Evolutionary conservation across 257 asterid species (phyloP).

Genomic region (Leptodermis oblonga): DNA sequence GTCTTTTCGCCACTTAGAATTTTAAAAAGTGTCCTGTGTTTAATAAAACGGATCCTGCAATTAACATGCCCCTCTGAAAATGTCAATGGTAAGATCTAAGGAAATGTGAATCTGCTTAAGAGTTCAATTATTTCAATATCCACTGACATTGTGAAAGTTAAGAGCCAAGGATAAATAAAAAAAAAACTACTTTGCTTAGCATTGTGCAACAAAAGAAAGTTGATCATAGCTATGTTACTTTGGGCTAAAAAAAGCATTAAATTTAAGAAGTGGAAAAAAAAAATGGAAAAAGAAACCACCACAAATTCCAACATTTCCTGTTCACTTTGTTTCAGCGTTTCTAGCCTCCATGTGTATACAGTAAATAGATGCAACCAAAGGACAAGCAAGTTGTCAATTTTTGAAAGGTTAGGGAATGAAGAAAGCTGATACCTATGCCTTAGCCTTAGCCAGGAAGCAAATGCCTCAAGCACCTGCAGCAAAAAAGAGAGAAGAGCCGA

Average conservation of each 20-base stretch:
- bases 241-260: background rate
- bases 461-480: conserved; percentile 92
- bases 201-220: background rate
- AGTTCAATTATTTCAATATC: background rate
- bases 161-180: too few relatives aligned
- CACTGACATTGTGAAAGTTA: background rate
- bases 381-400: background rate
- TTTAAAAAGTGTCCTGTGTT: too few relatives aligned
- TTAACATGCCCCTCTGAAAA: too few relatives aligned
- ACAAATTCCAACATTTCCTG: background rate
- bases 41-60: too few relatives aligned
- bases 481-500: conserved; percentile 19
- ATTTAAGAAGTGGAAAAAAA: background rate
- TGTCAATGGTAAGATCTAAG: background rate
- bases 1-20: too few relatives aligned
- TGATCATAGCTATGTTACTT: background rate
- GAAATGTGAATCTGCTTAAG: background rate
- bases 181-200: background rate
- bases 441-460: conserved; percentile 98
- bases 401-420: background rate
- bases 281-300: background rate
- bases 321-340: background rate
- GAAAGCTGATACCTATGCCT: conserved; percentile 69
- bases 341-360: background rate
- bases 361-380: conserved; percentile 5